Conservation (phyloP, 768 basidiomycete species). For the Sutorius australiensis region DNA sequence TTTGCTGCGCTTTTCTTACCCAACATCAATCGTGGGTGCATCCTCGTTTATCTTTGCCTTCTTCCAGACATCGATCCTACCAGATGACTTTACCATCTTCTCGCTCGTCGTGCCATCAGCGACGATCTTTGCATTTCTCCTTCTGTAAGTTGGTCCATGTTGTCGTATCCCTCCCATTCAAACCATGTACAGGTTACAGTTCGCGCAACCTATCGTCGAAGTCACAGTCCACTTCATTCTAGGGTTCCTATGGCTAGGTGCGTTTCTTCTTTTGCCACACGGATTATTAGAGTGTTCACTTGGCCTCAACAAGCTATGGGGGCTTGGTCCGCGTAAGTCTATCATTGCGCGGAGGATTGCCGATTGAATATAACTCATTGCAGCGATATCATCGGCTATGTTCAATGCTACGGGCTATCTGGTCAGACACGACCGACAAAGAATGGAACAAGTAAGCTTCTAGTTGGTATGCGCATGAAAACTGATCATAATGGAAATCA, state of each 20-base stretch:
- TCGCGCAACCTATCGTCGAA: constrained; percentile 66
- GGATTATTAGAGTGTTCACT: background rate
- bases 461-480: background rate
- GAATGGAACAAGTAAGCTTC: constrained; percentile 49
- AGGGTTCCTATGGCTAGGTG: constrained; percentile 67
- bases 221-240: constrained; percentile 50
- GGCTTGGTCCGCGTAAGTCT: constrained; percentile 65
- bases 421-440: constrained; percentile 46
- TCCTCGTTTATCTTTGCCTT: background rate
- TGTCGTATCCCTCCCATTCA: background rate
- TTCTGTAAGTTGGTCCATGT: constrained; percentile 43
- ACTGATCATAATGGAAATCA: constrained; percentile 4
- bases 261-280: constrained; percentile 21
- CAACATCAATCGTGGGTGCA: constrained; percentile 51
- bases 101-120: constrained; percentile 60
- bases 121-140: constrained; percentile 59
- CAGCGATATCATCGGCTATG: constrained; percentile 66
- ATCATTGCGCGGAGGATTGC: background rate
- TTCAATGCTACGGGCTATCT: constrained; percentile 54
- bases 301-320: constrained; percentile 53
- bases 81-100: constrained; percentile 72
- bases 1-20: constrained; percentile 69
- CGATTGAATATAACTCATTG: constrained; percentile 5
- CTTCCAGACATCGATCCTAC: background rate
- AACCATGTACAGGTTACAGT: constrained; percentile 50